Evolutionary conservation across 2,329 filamentous ascomycete genomes (phyloP).

Genomic region (Catunica adiposa): DNA sequence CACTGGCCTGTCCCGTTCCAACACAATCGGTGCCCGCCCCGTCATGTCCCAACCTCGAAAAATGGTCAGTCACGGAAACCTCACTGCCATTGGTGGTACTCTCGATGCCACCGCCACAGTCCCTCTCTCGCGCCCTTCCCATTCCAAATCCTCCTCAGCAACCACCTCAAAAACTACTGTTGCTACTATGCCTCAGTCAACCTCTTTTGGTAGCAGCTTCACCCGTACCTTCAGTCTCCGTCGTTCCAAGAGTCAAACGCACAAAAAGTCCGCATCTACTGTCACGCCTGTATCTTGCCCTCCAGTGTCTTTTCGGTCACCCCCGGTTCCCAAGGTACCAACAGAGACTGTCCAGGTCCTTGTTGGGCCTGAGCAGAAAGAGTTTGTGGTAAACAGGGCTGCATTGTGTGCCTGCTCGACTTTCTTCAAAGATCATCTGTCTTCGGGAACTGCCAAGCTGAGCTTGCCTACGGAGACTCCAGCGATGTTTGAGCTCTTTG

Average conservation of each 20-base stretch:
- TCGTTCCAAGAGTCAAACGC: not conserved
- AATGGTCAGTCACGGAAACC: conserved; percentile 1
- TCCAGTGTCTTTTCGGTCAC: not conserved
- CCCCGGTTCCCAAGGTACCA: not conserved
- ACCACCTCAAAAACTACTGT: not conserved
- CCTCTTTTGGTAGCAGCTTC: not conserved
- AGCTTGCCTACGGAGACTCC: conserved; percentile 32
- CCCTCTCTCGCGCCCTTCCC: not conserved
- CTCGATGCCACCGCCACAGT: not conserved
- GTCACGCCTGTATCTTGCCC: not conserved
- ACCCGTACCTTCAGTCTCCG: conserved; percentile 1
- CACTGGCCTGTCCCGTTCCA: conserved; percentile 2
- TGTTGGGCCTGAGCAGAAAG: conserved; percentile 26
- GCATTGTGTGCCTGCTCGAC: conserved; percentile 30
- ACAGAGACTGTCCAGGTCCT: conserved; percentile 23
- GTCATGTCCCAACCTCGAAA: conserved; percentile 4
- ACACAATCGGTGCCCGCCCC: conserved; percentile 6
- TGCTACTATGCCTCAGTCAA: not conserved
- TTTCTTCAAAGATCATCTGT: conserved; percentile 33
- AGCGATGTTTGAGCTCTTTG: conserved; percentile 37
- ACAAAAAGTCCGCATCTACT: conserved; percentile 3
- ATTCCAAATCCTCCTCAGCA: not conserved
- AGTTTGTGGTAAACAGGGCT: conserved; percentile 28
- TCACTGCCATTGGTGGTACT: conserved; percentile 1
- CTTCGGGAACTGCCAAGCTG: conserved; percentile 23